phyloP scores from a whole-genome alignment of 164 flowering plant genomes.

The Macadamia integrifolia region DNA sequence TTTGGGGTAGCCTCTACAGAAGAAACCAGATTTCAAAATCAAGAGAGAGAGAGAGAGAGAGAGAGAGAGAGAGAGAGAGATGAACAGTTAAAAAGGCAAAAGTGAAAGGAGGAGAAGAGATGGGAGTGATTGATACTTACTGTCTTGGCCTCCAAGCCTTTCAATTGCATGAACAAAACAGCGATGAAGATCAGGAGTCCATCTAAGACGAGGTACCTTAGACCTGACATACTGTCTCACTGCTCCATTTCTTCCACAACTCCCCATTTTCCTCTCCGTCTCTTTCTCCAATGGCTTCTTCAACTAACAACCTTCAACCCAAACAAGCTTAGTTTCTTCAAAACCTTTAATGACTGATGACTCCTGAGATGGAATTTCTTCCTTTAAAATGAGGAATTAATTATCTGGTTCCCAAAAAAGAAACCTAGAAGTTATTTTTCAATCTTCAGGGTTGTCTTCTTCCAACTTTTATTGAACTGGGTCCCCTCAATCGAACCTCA shows the following conservation, averaged over 20 bases:
- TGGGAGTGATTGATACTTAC: constrained; percentile 28
- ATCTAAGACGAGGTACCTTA: constrained; percentile 70
- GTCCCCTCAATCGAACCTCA: not conserved
- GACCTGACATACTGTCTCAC: constrained; percentile 81
- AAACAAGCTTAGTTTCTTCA: not conserved
- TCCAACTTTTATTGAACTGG: no score
- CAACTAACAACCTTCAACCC: not conserved
- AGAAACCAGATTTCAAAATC: not conserved
- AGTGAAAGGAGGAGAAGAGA: not conserved
- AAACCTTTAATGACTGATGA: not conserved
- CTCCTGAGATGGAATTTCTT: no score
- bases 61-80: not conserved
- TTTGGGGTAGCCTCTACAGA: constrained; percentile 83
- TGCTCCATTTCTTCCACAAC: constrained; percentile 61
- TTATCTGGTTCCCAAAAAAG: no score
- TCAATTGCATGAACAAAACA: constrained; percentile 77
- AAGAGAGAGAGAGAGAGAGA: not conserved
- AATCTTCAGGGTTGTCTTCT: not conserved
- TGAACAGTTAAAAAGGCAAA: not conserved
- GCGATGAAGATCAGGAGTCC: constrained; percentile 90
- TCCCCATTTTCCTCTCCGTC: constrained; percentile 32
- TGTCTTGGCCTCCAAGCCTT: constrained; percentile 84
- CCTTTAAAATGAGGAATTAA: no score
- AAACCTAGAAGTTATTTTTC: no score
- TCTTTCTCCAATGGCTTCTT: not conserved